These are phyloP conservation scores for Polysphondylium violaceum DNA, from an alignment of 78 protist species.

Conservation along the genomic window DNA sequence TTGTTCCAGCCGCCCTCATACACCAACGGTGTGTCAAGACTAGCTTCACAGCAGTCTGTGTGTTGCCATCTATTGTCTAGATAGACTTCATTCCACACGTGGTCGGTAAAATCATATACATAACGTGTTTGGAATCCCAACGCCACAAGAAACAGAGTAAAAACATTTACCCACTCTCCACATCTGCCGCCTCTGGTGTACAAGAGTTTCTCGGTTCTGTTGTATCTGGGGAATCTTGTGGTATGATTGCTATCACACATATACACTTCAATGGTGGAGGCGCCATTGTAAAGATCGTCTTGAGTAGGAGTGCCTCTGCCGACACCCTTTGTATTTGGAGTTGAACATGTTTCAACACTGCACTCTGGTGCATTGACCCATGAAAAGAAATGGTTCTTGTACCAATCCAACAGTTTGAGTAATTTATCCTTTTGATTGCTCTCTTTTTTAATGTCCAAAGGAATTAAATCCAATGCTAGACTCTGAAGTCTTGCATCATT, in stretches of 20 bases:
- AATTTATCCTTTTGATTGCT: background rate
- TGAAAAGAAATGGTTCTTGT: conserved; percentile 80
- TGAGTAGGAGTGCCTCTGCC: conserved; percentile 26
- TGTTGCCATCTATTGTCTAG: conserved; percentile 82
- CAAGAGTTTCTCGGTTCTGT: conserved; percentile 78
- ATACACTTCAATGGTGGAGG: conserved; percentile 86
- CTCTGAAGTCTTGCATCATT: conserved; percentile 13
- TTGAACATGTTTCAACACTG: background rate
- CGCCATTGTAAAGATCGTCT: conserved; percentile 49
- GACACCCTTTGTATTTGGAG: background rate
- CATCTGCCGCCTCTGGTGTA: conserved; percentile 92
- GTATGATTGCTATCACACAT: conserved; percentile 49
- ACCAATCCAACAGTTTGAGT: conserved; percentile 85
- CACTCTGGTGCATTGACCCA: conserved; percentile 90
- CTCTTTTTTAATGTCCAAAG: conserved; percentile 12
- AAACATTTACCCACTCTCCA: conserved; percentile 95
- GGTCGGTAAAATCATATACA: conserved; percentile 94
- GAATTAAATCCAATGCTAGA: background rate
- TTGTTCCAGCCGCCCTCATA: conserved; percentile 95
- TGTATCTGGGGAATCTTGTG: conserved; percentile 90
- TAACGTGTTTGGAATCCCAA: conserved; percentile 86
- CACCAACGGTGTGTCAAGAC: conserved; percentile 72
- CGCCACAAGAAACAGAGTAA: conserved; percentile 82
- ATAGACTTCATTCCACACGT: conserved; percentile 94
- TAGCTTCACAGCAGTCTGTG: conserved; percentile 83